A percentile compares a stretch with the other conserved stretches of the same genome.
phyloP scores from a whole-genome alignment of 2,329 filamentous ascomycete species.

The Colletotrichum viniferum region DNA sequence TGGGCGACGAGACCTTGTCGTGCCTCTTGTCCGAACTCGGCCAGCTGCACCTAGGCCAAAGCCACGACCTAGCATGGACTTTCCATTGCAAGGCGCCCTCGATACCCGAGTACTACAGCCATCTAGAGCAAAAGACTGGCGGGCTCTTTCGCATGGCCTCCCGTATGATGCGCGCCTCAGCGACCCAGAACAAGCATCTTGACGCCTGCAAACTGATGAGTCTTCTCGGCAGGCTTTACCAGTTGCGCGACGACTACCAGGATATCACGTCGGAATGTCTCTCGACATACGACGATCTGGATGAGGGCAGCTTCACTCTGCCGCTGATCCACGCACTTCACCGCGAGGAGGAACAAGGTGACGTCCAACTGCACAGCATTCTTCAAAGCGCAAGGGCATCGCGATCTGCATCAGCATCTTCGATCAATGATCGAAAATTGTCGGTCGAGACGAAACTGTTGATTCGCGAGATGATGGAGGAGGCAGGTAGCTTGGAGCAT shows the following conservation, averaged over 20 bases:
- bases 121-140: neutral
- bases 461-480: neutral
- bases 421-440: neutral
- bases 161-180: neutral
- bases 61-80: constrained; percentile 31
- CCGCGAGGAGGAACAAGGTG: neutral
- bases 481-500: neutral
- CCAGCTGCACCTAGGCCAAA: constrained; percentile 29
- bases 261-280: neutral
- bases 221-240: neutral
- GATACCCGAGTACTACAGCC: constrained; percentile 27
- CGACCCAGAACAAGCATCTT: neutral
- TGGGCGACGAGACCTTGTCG: constrained; percentile 25
- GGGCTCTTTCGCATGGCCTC: neutral
- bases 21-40: neutral
- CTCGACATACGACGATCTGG: neutral
- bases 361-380: neutral
- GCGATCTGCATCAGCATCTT: neutral
- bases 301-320: neutral
- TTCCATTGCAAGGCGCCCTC: constrained; percentile 23
- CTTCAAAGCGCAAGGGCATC: neutral
- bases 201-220: neutral
- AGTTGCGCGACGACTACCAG: neutral
- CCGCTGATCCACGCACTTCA: neutral
- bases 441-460: neutral